phyloP scores from a whole-genome alignment of 202 grass and related monocot species.

The Saccharum hybrid region DNA sequence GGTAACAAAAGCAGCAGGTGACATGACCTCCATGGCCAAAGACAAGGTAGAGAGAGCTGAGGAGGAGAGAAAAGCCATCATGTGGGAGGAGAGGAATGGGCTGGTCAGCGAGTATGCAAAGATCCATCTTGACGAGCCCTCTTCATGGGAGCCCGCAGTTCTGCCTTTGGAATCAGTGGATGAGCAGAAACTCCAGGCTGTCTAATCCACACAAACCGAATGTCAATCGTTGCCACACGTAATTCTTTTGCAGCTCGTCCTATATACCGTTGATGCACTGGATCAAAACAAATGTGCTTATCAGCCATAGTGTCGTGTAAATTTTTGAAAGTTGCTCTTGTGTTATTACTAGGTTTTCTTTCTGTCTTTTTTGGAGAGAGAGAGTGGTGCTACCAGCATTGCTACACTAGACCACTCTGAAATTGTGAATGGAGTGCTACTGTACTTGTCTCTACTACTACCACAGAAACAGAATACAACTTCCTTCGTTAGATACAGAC shows the following conservation, averaged over 20 bases:
- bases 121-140: conserved; percentile 84
- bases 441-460: conserved; percentile 16
- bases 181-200: conserved; percentile 68
- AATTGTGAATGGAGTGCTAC: background rate
- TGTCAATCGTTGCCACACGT: too few relatives aligned
- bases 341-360: conserved; percentile 27
- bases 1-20: conserved; percentile 80
- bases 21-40: conserved; percentile 79
- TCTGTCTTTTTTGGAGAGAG: background rate
- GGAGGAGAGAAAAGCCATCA: conserved; percentile 79
- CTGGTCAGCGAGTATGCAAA: conserved; percentile 78
- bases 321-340: conserved; percentile 36
- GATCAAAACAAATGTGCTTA: conserved; percentile 3
- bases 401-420: conserved; percentile 28
- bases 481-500: background rate
- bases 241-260: conserved; percentile 41
- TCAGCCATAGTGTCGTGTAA: conserved; percentile 45
- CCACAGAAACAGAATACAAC: background rate
- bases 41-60: conserved; percentile 88
- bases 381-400: conserved; percentile 24
- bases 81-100: conserved; percentile 81
- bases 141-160: conserved; percentile 66
- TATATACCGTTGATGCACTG: conserved; percentile 16
- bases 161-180: conserved; percentile 78
- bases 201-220: conserved; percentile 43